Base-by-base conservation (phyloP, 2,329 filamentous ascomycete species). In the Monilinia vaccinii-corymbosi region DNA sequence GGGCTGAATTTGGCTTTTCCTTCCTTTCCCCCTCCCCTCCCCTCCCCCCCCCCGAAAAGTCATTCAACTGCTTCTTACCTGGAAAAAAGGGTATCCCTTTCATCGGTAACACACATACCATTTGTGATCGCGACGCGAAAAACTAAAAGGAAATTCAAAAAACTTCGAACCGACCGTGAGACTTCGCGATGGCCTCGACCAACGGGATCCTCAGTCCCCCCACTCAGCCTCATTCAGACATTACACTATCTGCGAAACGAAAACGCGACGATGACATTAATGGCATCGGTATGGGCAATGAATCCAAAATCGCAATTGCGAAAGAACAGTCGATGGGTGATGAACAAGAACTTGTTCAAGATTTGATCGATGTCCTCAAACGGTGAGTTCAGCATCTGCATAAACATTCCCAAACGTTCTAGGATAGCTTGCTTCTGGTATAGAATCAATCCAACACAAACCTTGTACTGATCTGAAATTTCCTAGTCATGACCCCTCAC, bases 221-320 rank as follows among this genome's bases (percentile, higher is more conserved):
- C 28, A 67, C 67, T 52, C 70, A 68, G 50, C 66, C 65, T 58
- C 68, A 69, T 13, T 56, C 60, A 44, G 51, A 65, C 42, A 67
- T 72, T 55, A 69, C 70, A 57, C 67, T 75, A 38, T 71, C 76
- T 31, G 74, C 74, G 61, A 85, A 85, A 75, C 77, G 82, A 71
- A 85, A 85, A 75, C 82, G 82, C 77, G 80, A 83, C 67, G 72
- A 73, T 53, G 74, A 70, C 61, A 75, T 78, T 65, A 71, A 71
- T 64, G 64, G 69, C 60, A 57, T 61, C 56, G 25, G 40, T 48
- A 38, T 51, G 7, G 38, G 18, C 9, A 42, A 42, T 25, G 62
- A 67, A 56, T 66, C 65, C 51, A 66, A 66, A 53, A 61, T 52
- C 45, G 44, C 57, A 45, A 60, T 38, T 61, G 38, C 58, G 47